Evolutionary conservation across 2,329 filamentous ascomycete species (phyloP).

Genomic region (Aspergillus brunneoviolaceus): DNA sequence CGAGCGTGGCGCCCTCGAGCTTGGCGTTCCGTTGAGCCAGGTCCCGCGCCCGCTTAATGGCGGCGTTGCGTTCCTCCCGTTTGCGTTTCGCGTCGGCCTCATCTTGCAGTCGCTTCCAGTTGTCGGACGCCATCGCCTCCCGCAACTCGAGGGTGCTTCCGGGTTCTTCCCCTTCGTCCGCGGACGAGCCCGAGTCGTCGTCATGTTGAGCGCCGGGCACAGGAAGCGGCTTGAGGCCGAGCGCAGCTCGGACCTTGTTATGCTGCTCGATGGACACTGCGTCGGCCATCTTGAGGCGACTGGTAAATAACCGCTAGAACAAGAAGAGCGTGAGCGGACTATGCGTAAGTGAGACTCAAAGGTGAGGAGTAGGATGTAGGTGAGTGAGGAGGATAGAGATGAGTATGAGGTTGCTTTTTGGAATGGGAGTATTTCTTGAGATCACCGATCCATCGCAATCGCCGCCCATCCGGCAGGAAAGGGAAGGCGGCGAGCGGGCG

Average conservation of each 20-base stretch:
- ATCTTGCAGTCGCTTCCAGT: constrained; percentile 61
- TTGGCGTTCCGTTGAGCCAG: constrained; percentile 71
- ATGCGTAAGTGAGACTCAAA: constrained; percentile 5
- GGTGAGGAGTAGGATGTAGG: neutral
- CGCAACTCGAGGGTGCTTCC: constrained; percentile 78
- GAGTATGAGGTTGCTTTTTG: neutral
- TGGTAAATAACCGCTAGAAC: neutral
- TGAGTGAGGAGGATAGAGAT: neutral
- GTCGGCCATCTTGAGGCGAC: constrained; percentile 44
- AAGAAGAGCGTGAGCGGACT: neutral
- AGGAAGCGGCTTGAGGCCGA: constrained; percentile 87
- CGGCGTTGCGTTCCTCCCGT: constrained; percentile 76
- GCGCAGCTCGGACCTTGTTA: constrained; percentile 83
- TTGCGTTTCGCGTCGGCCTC: constrained; percentile 71
- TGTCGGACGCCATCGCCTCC: constrained; percentile 44
- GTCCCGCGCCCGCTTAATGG: constrained; percentile 85
- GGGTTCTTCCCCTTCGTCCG: constrained; percentile 63
- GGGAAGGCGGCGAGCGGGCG: neutral
- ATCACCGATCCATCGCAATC: neutral
- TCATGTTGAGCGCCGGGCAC: constrained; percentile 64
- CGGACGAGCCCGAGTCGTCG: constrained; percentile 43
- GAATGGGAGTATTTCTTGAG: neutral
- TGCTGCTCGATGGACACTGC: constrained; percentile 83
- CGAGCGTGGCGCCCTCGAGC: constrained; percentile 80
- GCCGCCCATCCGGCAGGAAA: neutral